Evolutionary conservation across 2,329 filamentous ascomycete genomes (phyloP).

Genomic region (Metarhizium robertsii): DNA sequence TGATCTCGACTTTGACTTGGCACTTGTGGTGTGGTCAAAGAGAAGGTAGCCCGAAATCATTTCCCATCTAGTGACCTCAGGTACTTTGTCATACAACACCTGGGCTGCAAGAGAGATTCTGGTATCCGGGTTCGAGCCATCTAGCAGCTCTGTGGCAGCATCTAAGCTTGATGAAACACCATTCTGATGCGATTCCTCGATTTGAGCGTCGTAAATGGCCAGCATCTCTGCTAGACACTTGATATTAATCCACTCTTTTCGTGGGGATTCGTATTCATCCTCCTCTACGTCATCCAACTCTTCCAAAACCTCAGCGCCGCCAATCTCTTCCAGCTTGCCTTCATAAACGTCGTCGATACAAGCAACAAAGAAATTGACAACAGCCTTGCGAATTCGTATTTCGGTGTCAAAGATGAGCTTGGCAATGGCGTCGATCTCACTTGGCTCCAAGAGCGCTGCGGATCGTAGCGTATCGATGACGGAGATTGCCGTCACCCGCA

Average conservation of each 20-base stretch:
- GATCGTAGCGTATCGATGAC: constrained; percentile 75
- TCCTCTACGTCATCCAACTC: constrained; percentile 67
- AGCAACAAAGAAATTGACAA: constrained; percentile 82
- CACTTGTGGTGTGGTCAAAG: constrained; percentile 73
- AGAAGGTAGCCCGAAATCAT: constrained; percentile 81
- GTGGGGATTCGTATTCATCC: constrained; percentile 67
- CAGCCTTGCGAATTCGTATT: constrained; percentile 73
- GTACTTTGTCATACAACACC: constrained; percentile 72
- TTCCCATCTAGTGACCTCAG: constrained; percentile 80
- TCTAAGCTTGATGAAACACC: constrained; percentile 36
- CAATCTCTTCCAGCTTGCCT: constrained; percentile 71
- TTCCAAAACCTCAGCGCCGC: constrained; percentile 66
- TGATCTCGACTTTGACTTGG: constrained; percentile 40
- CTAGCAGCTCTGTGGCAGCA: constrained; percentile 45
- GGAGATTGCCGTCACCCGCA: constrained; percentile 72
- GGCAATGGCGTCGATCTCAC: constrained; percentile 82
- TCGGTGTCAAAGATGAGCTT: constrained; percentile 86
- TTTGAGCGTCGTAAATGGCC: constrained; percentile 67
- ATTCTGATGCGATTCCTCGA: constrained; percentile 45
- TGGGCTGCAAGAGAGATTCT: constrained; percentile 80
- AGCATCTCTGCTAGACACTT: constrained; percentile 85
- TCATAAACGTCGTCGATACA: constrained; percentile 78
- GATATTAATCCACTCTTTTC: constrained; percentile 78
- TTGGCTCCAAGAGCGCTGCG: constrained; percentile 78
- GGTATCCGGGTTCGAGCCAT: constrained; percentile 61